Percentiles rank a stretch among this genome's conserved stretches.
These are phyloP conservation scores for Rhodotorula taiwanensis DNA, from an alignment of 768 basidiomycete genomes.

Conservation along the genomic window DNA sequence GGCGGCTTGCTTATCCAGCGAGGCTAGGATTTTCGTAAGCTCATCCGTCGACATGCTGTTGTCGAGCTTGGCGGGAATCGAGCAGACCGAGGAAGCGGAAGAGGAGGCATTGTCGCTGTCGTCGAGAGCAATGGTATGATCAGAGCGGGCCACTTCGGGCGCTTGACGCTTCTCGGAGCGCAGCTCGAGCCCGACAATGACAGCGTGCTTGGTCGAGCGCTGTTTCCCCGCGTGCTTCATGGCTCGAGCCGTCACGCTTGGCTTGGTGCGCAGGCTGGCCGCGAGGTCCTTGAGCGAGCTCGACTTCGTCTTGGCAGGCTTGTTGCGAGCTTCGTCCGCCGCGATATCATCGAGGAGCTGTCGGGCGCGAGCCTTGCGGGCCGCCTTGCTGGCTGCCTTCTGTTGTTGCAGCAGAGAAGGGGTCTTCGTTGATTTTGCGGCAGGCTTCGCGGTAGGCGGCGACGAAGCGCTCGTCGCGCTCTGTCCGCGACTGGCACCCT, in stretches of 20 bases:
- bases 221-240: no score
- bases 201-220: no score
- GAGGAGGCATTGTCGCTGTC: not conserved
- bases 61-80: not conserved
- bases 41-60: not conserved
- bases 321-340: not conserved
- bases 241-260: conserved; percentile 38
- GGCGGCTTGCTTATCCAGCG: not conserved
- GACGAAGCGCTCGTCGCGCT: not conserved
- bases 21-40: not conserved
- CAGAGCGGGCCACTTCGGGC: no score
- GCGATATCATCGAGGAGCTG: no score
- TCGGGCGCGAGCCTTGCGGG: no score
- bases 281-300: not conserved
- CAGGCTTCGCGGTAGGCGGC: not conserved
- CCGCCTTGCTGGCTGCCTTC: no score
- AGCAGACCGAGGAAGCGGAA: not conserved
- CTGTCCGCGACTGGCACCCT: not conserved
- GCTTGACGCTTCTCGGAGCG: not conserved
- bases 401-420: no score
- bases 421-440: no score
- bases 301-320: not conserved
- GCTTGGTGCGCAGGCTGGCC: conserved; percentile 29
- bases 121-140: not conserved
- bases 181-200: not conserved